A percentile compares a stretch with the other conserved stretches of the same genome.
These are phyloP conservation scores for Astragalus membranaceus DNA, from an alignment of 306 rosid species.

Conservation along the genomic window DNA sequence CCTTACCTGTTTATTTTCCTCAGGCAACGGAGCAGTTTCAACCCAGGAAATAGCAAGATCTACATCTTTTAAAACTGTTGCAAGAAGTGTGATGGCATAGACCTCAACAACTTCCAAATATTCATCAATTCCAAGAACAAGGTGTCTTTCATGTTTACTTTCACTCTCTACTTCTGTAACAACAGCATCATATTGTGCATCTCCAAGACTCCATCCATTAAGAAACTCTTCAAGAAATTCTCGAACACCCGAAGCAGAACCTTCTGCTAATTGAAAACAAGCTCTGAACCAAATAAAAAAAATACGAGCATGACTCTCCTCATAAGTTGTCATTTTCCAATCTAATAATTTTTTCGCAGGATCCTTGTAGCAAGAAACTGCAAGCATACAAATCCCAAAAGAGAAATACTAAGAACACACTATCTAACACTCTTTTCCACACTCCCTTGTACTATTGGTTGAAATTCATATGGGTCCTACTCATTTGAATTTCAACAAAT, in stretches of 20 bases:
- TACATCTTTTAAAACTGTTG: slow-evolving; percentile 32
- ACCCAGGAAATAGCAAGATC: slow-evolving; percentile 72
- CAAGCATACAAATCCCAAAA: not conserved
- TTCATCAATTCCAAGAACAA: slow-evolving; percentile 39
- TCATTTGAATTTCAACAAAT: no score
- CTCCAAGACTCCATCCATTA: slow-evolving; percentile 54
- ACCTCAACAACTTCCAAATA: slow-evolving; percentile 70
- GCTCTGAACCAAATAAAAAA: slow-evolving; percentile 37
- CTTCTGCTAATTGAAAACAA: slow-evolving; percentile 54
- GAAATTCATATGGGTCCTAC: no score
- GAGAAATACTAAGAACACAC: no score
- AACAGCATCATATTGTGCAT: slow-evolving; percentile 37
- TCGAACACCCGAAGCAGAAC: slow-evolving; percentile 28
- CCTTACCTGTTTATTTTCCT: slow-evolving; percentile 61
- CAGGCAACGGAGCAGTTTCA: slow-evolving; percentile 64
- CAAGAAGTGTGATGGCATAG: slow-evolving; percentile 45
- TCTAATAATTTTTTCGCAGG: not conserved
- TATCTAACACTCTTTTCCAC: no score
- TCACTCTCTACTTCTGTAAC: slow-evolving; percentile 26
- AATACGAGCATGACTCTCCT: not conserved
- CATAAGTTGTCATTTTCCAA: not conserved
- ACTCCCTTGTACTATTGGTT: no score
- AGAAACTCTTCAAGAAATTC: slow-evolving; percentile 65
- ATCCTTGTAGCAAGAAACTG: not conserved
- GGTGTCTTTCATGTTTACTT: not conserved